Evolutionary conservation across 257 asterid genomes (phyloP).

Genomic region (Solanum ahanhuiri): DNA sequence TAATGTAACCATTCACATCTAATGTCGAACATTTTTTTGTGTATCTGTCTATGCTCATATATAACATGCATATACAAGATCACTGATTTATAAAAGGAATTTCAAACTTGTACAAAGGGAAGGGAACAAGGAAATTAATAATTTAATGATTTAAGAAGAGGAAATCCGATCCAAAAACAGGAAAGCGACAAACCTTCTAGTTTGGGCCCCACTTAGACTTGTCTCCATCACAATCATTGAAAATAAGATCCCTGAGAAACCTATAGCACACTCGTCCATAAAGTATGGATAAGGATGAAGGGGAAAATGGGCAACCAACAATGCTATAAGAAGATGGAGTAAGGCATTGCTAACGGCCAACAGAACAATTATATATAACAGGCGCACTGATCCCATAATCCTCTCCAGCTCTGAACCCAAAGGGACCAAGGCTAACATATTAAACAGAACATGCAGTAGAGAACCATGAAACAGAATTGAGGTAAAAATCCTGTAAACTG

Average conservation of each 20-base stretch:
- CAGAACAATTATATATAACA: slow-evolving; percentile 47
- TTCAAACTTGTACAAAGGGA: background rate
- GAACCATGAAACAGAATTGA: slow-evolving; percentile 88
- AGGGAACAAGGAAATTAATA: background rate
- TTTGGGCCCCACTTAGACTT: slow-evolving; percentile 79
- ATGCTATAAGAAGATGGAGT: slow-evolving; percentile 58
- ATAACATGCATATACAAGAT: background rate
- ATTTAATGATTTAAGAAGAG: background rate
- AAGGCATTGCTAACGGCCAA: slow-evolving; percentile 81
- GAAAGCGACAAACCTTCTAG: slow-evolving; percentile 55
- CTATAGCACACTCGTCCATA: slow-evolving; percentile 87
- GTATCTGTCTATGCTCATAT: background rate
- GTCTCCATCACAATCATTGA: slow-evolving; percentile 98
- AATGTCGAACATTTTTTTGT: background rate
- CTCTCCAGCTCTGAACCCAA: slow-evolving; percentile 98
- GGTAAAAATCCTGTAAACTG: slow-evolving; percentile 87
- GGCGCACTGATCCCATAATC: slow-evolving; percentile 92
- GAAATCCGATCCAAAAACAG: background rate
- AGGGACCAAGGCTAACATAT: slow-evolving; percentile 95
- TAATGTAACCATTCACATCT: background rate
- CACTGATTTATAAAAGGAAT: background rate
- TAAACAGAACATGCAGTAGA: slow-evolving; percentile 78
- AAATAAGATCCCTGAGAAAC: slow-evolving; percentile 90
- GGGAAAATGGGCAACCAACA: slow-evolving; percentile 63
- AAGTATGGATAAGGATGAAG: slow-evolving; percentile 20